A percentile compares a stretch with the other conserved stretches of the same genome.
These are phyloP conservation scores for Yamadazyma phyllophila DNA, from an alignment of 805 yeast species.

Conservation along the genomic window DNA sequence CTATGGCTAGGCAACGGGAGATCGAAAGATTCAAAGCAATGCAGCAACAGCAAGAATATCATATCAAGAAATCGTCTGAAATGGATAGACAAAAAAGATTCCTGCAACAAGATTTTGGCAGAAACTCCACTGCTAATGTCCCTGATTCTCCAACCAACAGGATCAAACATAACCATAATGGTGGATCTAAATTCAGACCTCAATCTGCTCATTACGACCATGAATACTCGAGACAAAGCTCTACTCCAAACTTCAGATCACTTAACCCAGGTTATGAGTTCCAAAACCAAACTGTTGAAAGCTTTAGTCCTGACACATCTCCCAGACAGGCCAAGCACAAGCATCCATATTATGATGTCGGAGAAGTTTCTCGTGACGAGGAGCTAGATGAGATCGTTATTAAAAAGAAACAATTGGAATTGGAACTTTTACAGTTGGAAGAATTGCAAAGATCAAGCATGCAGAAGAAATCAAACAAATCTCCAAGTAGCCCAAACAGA, in stretches of 20 bases:
- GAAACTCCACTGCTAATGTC: constrained; percentile 12
- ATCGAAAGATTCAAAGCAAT: constrained; percentile 28
- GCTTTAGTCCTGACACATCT: constrained; percentile 24
- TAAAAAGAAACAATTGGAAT: constrained; percentile 38
- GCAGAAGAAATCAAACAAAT: constrained; percentile 7
- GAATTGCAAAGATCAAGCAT: constrained; percentile 14
- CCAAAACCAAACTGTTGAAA: constrained; percentile 24
- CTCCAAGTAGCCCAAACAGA: constrained; percentile 9
- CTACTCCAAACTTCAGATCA: constrained; percentile 14
- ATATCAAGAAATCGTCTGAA: constrained; percentile 19
- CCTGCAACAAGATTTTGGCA: constrained; percentile 14
- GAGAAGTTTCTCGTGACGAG: constrained; percentile 9
- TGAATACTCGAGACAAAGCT: constrained; percentile 12
- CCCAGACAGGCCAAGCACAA: constrained; percentile 9
- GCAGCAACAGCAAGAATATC: constrained; percentile 31
- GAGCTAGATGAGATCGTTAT: constrained; percentile 30
- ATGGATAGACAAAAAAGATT: constrained; percentile 11
- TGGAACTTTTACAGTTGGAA: constrained; percentile 31
- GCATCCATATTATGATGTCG: neutral
- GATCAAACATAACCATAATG: constrained; percentile 3
- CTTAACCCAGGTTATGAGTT: constrained; percentile 9
- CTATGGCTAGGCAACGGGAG: constrained; percentile 25
- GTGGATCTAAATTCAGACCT: constrained; percentile 16
- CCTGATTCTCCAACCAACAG: constrained; percentile 12
- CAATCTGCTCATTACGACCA: constrained; percentile 16